These are phyloP conservation scores for Tetrastigma voinierianum DNA, from an alignment of 164 flowering plant genomes.

Conservation along the genomic window DNA sequence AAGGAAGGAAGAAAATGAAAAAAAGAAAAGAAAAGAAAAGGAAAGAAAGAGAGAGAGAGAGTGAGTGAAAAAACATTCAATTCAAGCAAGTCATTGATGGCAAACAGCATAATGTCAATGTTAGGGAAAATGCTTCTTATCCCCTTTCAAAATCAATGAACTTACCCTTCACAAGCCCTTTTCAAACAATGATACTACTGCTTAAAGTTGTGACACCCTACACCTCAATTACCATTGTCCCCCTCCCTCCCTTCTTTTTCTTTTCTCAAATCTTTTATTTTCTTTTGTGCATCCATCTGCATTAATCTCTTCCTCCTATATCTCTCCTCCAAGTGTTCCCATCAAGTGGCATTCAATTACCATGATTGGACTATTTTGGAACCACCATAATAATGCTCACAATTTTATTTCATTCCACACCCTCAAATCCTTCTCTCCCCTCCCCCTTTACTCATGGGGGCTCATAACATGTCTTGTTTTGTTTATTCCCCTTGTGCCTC, in stretches of 20 bases:
- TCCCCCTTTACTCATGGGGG: no score
- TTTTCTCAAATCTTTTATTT: no score
- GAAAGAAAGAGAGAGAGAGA: no score
- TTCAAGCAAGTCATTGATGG: constrained; percentile 41
- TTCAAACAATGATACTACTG: no score
- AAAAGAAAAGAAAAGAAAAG: background rate
- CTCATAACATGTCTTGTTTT: constrained; percentile 9
- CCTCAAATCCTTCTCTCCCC: no score
- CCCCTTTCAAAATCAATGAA: constrained; percentile 12
- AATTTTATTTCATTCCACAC: background rate
- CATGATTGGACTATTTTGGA: no score
- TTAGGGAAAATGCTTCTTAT: constrained; percentile 49
- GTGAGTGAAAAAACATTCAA: background rate
- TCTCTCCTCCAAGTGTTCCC: no score
- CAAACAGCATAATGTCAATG: constrained; percentile 66
- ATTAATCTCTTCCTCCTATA: constrained; percentile 4
- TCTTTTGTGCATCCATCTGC: constrained; percentile 11
- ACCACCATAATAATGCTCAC: background rate
- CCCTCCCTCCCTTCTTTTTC: no score
- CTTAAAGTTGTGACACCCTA: no score
- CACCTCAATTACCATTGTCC: constrained; percentile 13
- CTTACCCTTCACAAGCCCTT: no score
- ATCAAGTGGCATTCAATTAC: no score
- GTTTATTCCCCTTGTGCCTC: constrained; percentile 19
- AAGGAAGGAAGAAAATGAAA: no score